phyloP scores from a whole-genome alignment of 768 basidiomycete genomes.

The Suillus decipiens region DNA sequence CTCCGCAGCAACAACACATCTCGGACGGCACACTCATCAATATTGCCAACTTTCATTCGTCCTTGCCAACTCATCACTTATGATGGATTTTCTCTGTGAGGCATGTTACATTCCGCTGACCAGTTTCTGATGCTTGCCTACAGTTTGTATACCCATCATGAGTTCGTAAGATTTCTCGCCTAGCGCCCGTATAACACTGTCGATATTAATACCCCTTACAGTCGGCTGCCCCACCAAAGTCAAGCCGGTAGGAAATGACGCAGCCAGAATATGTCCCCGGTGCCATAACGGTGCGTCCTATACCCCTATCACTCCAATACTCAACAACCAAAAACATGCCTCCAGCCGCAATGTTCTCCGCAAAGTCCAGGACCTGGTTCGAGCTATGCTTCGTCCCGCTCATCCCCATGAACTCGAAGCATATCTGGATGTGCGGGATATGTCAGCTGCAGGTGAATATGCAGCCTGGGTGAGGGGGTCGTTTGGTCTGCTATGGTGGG shows the following conservation, averaged over 20 bases:
- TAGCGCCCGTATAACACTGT: slow-evolving; percentile 15
- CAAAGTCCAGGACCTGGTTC: slow-evolving; percentile 72
- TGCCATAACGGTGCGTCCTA: slow-evolving; percentile 70
- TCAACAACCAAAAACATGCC: not conserved
- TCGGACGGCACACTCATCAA: not conserved
- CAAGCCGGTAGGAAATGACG: slow-evolving; percentile 54
- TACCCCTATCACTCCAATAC: not conserved
- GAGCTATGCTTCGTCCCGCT: slow-evolving; percentile 76
- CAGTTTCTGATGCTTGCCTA: slow-evolving; percentile 24
- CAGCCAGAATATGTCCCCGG: slow-evolving; percentile 62
- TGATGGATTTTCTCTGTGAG: slow-evolving; percentile 34
- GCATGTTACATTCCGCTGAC: slow-evolving; percentile 18
- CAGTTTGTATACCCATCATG: slow-evolving; percentile 56
- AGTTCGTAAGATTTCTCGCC: slow-evolving; percentile 35
- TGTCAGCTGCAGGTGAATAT: slow-evolving; percentile 64
- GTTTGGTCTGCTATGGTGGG: not conserved
- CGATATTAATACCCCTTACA: slow-evolving; percentile 27
- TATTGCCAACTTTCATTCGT: not conserved
- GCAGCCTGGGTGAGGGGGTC: slow-evolving; percentile 47
- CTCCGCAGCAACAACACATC: not conserved
- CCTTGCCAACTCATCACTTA: not conserved
- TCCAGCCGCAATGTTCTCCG: slow-evolving; percentile 60
- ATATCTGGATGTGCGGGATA: slow-evolving; percentile 71
- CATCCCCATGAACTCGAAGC: slow-evolving; percentile 60
- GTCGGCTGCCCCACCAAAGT: slow-evolving; percentile 68